Conservation (phyloP, 371 early-diverging fungal species). For the Choanephora cucurbitarum region DNA sequence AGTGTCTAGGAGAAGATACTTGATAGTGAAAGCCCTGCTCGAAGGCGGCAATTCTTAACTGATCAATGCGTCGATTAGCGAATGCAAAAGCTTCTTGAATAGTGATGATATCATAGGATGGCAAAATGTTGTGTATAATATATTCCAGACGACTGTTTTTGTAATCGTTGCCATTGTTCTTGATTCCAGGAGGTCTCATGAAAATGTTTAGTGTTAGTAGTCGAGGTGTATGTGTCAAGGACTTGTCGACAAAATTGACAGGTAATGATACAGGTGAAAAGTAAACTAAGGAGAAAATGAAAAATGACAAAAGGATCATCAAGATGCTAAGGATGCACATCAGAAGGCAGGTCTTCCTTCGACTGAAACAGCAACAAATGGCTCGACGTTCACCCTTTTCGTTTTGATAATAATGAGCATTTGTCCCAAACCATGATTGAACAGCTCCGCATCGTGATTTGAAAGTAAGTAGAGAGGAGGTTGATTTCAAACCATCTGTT, state of each 20-base stretch:
- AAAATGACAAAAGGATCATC: neutral
- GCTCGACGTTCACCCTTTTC: too few species aligned
- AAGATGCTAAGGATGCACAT: slow-evolving; percentile 1
- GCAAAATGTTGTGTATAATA: slow-evolving; percentile 63
- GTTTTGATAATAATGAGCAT: too few species aligned
- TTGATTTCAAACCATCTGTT: neutral
- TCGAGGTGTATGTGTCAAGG: slow-evolving; percentile 42
- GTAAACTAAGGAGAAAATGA: slow-evolving; percentile 19
- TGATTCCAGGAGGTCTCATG: slow-evolving; percentile 83
- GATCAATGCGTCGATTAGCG: slow-evolving; percentile 58
- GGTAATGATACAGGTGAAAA: slow-evolving; percentile 31
- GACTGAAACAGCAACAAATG: neutral
- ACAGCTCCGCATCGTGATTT: neutral
- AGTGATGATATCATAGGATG: slow-evolving; percentile 74
- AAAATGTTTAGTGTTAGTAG: slow-evolving; percentile 83
- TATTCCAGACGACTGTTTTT: slow-evolving; percentile 73
- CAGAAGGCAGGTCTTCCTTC: neutral
- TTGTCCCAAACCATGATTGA: neutral
- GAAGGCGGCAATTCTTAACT: slow-evolving; percentile 61
- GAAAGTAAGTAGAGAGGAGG: neutral
- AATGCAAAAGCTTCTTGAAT: slow-evolving; percentile 87
- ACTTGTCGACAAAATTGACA: neutral
- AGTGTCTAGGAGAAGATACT: slow-evolving; percentile 56
- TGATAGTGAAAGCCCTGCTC: slow-evolving; percentile 66
- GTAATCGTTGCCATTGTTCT: slow-evolving; percentile 72